A percentile compares a stretch with the other conserved stretches of the same genome.
These are phyloP conservation scores for Rhizophagus prolifer DNA, from an alignment of 192 early-diverging fungal species.

Conservation along the genomic window DNA sequence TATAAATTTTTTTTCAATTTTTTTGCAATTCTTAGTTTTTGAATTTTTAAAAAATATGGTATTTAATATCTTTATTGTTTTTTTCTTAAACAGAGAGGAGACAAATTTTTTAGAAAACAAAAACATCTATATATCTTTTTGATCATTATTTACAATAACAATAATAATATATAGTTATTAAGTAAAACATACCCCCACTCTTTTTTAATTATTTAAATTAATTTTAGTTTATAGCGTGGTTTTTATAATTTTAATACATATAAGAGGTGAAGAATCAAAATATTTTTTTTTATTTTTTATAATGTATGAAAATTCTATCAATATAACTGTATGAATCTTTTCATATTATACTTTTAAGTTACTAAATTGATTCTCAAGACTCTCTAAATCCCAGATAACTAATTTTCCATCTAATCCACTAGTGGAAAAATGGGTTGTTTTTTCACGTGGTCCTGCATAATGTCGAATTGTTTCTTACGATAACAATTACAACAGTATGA, in stretches of 20 bases:
- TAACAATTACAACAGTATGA: neutral
- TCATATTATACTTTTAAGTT: neutral
- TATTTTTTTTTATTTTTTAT: neutral
- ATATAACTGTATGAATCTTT: neutral
- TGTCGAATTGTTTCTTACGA: conserved; percentile 54
- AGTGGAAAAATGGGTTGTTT: conserved; percentile 73
- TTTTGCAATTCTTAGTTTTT: too few relatives aligned
- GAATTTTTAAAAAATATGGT: neutral
- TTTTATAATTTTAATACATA: neutral
- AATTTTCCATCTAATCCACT: conserved; percentile 83
- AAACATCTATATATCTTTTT: too few relatives aligned
- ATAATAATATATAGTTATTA: neutral
- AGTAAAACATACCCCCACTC: neutral
- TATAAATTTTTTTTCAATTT: neutral
- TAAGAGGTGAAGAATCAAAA: neutral
- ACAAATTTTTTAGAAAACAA: too few relatives aligned
- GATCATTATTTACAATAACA: too few relatives aligned
- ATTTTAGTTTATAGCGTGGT: neutral
- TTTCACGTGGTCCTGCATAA: conserved; percentile 48
- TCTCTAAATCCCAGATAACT: conserved; percentile 67
- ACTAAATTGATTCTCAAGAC: conserved; percentile 1
- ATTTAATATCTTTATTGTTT: too few relatives aligned
- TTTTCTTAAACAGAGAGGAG: too few relatives aligned
- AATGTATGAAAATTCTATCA: too few relatives aligned
- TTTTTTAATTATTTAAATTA: neutral